Base-by-base conservation (phyloP, 2,329 filamentous ascomycete species). In the Gnomoniopsis smithogilvyi region DNA sequence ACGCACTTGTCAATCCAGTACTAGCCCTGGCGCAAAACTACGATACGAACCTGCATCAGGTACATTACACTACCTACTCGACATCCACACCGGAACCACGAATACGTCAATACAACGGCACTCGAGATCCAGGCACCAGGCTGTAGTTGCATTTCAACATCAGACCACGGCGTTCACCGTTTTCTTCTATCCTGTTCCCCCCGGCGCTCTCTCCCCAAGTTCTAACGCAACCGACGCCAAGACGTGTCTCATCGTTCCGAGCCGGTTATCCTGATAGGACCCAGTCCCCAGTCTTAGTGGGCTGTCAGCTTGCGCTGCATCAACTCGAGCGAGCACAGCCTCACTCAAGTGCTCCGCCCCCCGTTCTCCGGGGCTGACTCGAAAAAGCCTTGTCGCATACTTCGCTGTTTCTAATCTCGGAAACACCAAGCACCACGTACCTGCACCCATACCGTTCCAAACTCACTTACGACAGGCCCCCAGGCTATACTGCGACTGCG, bases 391-490 rank as follows among this genome's bases (percentile, higher is more conserved):
- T 56, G 61, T 56, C 56, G 54, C 55, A 50, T 61, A 62, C 53
- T 49, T 57, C 21, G 21, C 53, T 62, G 60, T 62, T 47, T 63
- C 61, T 63, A 63, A 63, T 55, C 59, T 61, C 61, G 56, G 61
- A 61, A 63, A 61, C 61, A 59, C 21, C 54, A 49, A 52, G 47
- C 46, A 54, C 15, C 51, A 51, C 21, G 45, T 49, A 45, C 33
- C 34, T 47, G 45, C 51, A 54, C 46, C 43, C 41, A 47, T 30
- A 47, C 52, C 14, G 50, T 48, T 38, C 47, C 22, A 38, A 41
- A 24, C 60, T 41, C 45, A 17, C 56, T 41, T 53, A 48, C 50
- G 41, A 50, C 45, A 47, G 22, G 43, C 52, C 53, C 33, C 36
- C 46, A 49, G 57, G 57, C 47, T 53, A 36, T 53, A 54, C 38